phyloP scores from a whole-genome alignment of 2,329 filamentous ascomycete genomes.

The Cytospora chrysosperma region DNA sequence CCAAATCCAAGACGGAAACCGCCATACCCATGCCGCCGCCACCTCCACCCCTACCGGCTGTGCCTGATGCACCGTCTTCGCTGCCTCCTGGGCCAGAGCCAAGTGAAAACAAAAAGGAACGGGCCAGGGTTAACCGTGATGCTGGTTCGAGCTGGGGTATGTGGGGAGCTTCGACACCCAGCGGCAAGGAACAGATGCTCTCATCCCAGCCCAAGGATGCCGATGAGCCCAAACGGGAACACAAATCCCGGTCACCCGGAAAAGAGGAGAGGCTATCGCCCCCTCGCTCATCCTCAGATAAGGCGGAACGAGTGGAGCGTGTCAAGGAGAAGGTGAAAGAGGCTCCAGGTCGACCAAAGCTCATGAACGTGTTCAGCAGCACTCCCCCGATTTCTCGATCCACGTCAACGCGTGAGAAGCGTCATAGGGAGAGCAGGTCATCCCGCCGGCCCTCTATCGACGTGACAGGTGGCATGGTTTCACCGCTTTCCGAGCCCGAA shows the following conservation, averaged over 20 bases:
- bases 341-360: conserved; percentile 54
- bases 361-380: conserved; percentile 66
- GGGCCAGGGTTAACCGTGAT: conserved; percentile 72
- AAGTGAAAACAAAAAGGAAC: conserved; percentile 65
- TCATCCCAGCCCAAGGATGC: conserved; percentile 65
- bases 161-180: conserved; percentile 60
- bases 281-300: conserved; percentile 73
- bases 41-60: conserved; percentile 44
- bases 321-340: conserved; percentile 41
- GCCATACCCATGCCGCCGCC: conserved; percentile 32
- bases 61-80: conserved; percentile 48
- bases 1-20: conserved; percentile 36
- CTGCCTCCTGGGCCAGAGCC: conserved; percentile 49
- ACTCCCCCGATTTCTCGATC: conserved; percentile 66
- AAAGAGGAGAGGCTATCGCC: conserved; percentile 63
- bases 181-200: conserved; percentile 53
- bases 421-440: conserved; percentile 54
- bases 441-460: conserved; percentile 71
- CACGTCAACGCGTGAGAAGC: conserved; percentile 66
- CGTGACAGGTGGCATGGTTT: conserved; percentile 61
- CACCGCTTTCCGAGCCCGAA: conserved; percentile 68
- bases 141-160: conserved; percentile 68
- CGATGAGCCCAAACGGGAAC: conserved; percentile 47
- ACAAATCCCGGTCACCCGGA: conserved; percentile 50
- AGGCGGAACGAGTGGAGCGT: conserved; percentile 51